These are phyloP conservation scores for Primulina eburnea DNA, from an alignment of 257 asterid genomes.

Conservation along the genomic window DNA sequence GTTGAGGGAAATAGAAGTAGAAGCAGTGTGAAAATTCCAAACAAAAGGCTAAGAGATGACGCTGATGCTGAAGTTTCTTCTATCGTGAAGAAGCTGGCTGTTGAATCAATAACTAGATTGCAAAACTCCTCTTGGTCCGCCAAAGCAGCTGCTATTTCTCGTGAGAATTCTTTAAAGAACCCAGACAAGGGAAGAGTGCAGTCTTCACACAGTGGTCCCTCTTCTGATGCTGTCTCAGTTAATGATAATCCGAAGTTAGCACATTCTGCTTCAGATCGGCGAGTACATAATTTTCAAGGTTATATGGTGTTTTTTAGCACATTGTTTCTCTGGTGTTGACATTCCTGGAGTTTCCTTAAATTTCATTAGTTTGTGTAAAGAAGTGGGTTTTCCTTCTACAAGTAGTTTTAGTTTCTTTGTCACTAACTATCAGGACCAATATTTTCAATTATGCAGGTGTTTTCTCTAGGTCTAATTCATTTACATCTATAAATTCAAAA, in stretches of 20 bases:
- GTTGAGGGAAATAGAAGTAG: slow-evolving; percentile 43
- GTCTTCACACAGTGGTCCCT: slow-evolving; percentile 36
- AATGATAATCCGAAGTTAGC: slow-evolving; percentile 45
- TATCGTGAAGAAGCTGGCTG: slow-evolving; percentile 50
- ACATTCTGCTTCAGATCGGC: slow-evolving; percentile 46
- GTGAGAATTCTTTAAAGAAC: slow-evolving; percentile 59
- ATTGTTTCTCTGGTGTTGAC: slow-evolving; percentile 18
- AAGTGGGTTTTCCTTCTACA: slow-evolving; percentile 19
- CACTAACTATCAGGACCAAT: slow-evolving; percentile 20
- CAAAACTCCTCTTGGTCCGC: slow-evolving; percentile 46
- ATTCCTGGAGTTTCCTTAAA: slow-evolving; percentile 18
- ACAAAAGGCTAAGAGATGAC: slow-evolving; percentile 67
- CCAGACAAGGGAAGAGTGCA: slow-evolving; percentile 51
- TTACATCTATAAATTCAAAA: slow-evolving; percentile 61
- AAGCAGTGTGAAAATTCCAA: slow-evolving; percentile 37
- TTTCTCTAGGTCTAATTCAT: slow-evolving; percentile 71
- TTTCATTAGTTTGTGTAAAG: slow-evolving; percentile 9
- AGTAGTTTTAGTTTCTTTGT: slow-evolving; percentile 16
- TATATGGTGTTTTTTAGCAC: slow-evolving; percentile 12
- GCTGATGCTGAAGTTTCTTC: slow-evolving; percentile 73
- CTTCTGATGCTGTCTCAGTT: slow-evolving; percentile 34
- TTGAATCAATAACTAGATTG: slow-evolving; percentile 46
- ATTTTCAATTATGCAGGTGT: slow-evolving; percentile 50
- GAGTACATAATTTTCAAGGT: slow-evolving; percentile 54
- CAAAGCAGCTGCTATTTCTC: slow-evolving; percentile 45